phyloP scores from a whole-genome alignment of 2,329 filamentous ascomycete genomes.

The Pseudocercospora cruenta region DNA sequence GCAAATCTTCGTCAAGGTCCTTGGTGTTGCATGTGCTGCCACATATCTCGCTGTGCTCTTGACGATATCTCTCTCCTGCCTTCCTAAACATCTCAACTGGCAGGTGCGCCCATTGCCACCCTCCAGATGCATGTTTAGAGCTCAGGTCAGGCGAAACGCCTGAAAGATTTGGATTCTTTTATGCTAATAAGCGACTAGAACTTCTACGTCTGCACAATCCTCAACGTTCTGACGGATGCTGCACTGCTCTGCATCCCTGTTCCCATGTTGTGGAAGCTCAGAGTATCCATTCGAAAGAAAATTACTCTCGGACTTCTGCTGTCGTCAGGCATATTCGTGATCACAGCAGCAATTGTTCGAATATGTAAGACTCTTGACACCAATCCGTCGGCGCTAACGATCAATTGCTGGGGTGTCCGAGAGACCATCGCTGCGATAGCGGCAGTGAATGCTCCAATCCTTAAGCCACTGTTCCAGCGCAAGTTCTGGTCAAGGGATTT shows the following conservation, averaged over 20 bases:
- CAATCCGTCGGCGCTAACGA: slow-evolving; percentile 38
- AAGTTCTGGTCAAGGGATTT: slow-evolving; percentile 37
- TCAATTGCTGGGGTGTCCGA: slow-evolving; percentile 45
- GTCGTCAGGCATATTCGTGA: slow-evolving; percentile 43
- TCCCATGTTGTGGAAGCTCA: slow-evolving; percentile 41
- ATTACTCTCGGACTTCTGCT: slow-evolving; percentile 40
- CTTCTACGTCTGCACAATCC: slow-evolving; percentile 36
- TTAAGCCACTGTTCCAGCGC: slow-evolving; percentile 36
- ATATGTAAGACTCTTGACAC: slow-evolving; percentile 38
- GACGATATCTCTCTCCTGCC: slow-evolving; percentile 38
- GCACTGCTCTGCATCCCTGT: slow-evolving; percentile 41
- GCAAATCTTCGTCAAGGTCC: slow-evolving; percentile 37
- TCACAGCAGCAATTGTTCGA: slow-evolving; percentile 41
- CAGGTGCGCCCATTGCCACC: slow-evolving; percentile 35
- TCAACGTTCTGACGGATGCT: slow-evolving; percentile 42
- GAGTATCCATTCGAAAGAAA: slow-evolving; percentile 38
- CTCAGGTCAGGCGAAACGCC: slow-evolving; percentile 12
- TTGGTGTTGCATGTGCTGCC: slow-evolving; percentile 33
- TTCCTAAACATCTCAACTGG: slow-evolving; percentile 37
- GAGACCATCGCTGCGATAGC: slow-evolving; percentile 44
- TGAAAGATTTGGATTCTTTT: not conserved
- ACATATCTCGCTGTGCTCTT: slow-evolving; percentile 40
- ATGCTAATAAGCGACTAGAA: slow-evolving; percentile 30
- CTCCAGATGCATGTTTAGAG: slow-evolving; percentile 34
- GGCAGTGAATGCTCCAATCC: slow-evolving; percentile 42